Conservation (phyloP, 225 moss, liverwort and hornwort genomes). For the Climacium dendroides region DNA sequence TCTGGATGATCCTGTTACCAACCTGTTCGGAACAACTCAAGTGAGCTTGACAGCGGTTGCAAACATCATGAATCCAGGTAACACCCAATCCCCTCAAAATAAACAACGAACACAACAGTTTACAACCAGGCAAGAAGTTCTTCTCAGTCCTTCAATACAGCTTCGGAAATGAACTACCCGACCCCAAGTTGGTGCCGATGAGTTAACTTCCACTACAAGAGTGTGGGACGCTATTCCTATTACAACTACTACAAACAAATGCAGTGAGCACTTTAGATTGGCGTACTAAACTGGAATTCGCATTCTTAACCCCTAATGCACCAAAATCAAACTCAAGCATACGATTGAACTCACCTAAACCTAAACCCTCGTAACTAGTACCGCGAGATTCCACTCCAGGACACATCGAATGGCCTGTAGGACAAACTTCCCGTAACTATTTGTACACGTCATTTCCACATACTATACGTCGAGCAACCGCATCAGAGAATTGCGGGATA, state of each 20-base stretch:
- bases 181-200: background rate
- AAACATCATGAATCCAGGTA: no score
- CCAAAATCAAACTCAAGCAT: background rate
- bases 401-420: background rate
- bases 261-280: background rate
- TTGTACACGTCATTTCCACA: background rate
- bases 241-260: background rate
- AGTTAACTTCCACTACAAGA: background rate
- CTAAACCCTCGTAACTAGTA: background rate
- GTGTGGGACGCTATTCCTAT: background rate
- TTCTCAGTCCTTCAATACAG: background rate
- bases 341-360: background rate
- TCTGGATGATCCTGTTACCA: slow-evolving; percentile 28
- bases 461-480: no score
- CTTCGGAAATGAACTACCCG: background rate
- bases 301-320: background rate
- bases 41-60: background rate
- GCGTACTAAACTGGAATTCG: background rate
- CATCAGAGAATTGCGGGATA: background rate
- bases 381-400: background rate
- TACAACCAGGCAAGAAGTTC: background rate
- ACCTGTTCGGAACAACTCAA: background rate
- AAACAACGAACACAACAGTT: background rate
- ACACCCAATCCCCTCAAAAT: background rate
- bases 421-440: background rate